Evolutionary conservation across 176 grass and related monocot species (phyloP), one percentile per base, ranked within the genome.

Genomic region (Oryza meyeriana): DNA sequence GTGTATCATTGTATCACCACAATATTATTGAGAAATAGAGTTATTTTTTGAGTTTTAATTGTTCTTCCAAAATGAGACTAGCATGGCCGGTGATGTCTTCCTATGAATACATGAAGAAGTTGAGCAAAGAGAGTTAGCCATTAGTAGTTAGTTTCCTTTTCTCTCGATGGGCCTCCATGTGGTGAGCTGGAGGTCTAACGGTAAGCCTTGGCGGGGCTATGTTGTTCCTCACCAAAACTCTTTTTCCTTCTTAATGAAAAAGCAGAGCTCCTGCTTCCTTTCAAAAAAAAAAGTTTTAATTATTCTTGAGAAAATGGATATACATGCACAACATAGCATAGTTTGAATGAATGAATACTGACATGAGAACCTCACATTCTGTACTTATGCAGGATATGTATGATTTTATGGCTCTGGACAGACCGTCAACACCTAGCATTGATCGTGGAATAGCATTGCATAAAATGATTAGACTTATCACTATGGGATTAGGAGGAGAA

Each of bases 401-500:
- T 90, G 96, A 94, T 81, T 94, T 95, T 71, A 99, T 95, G 93
- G 77, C 97, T 84, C 80, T 95, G 28, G 91, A 96, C 47, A 92
- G 83, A 83, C 93, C 97, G 76, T 74, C 97, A 85, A 99, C 97
- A 7, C 97, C 97, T 67, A 90, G 83, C 50, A 89, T 99, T 84
- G 97, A 99, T 90, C 97, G 93, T 73, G 97, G 97, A 64, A 99
- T 96, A 88, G 93, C 97, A 80, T 80, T 99, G 61, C 93, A 99
- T 85, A 99, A 99, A 85, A 99, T 99, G 97, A 95, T 99, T 76
- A 93, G 97, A 85, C 91, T 99, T 71, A 65, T 99, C 79, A 99
- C 97, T 38, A 99, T 99, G 91, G 75, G 89, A 72, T 90, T 99
- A 88, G 97, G 97, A 74, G 97, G 97, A 34, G 91, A 99, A 74